A percentile compares a stretch with the other conserved stretches of the same genome.
Evolutionary conservation across 495 filamentous ascomycete species (phyloP).

Genomic region (Hypoxylon lenormandii): DNA sequence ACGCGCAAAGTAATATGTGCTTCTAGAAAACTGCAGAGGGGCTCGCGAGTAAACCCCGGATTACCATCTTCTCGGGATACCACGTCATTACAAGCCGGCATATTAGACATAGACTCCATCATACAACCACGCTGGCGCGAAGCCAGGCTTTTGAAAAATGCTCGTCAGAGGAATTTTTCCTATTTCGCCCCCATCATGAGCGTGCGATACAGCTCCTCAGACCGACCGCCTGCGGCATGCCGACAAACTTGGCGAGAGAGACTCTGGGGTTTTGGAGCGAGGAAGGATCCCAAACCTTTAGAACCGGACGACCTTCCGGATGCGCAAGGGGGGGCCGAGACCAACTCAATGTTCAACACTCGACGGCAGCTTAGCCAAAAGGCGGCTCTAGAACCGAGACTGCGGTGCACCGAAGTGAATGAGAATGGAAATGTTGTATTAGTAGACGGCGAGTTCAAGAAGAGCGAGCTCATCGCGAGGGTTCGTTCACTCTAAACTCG

Average conservation of each 20-base stretch:
- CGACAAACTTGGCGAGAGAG: constrained; percentile 67
- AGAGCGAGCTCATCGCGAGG: constrained; percentile 94
- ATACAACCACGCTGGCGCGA: constrained; percentile 45
- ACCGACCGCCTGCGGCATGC: constrained; percentile 55
- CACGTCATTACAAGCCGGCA: constrained; percentile 56
- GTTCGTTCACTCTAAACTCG: constrained; percentile 61
- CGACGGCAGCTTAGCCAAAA: constrained; percentile 75
- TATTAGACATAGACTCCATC: constrained; percentile 61
- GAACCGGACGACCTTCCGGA: constrained; percentile 67
- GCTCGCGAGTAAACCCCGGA: constrained; percentile 11
- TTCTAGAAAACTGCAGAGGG: constrained; percentile 33
- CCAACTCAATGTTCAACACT: constrained; percentile 66
- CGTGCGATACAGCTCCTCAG: constrained; percentile 54
- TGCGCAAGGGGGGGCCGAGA: constrained; percentile 61
- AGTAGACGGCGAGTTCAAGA: constrained; percentile 95
- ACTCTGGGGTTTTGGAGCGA: constrained; percentile 61
- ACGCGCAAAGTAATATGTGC: constrained; percentile 41
- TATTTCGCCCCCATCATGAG: constrained; percentile 32
- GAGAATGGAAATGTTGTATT: constrained; percentile 93
- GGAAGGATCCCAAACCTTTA: constrained; percentile 51
- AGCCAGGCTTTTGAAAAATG: constrained; percentile 8
- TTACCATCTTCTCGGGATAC: constrained; percentile 28
- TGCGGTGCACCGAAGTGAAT: constrained; percentile 95
- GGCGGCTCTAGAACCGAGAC: constrained; percentile 79
- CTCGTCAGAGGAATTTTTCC: constrained; percentile 14